phyloP scores from a whole-genome alignment of 2,329 filamentous ascomycete species.

The Furcasterigmium sp. region DNA sequence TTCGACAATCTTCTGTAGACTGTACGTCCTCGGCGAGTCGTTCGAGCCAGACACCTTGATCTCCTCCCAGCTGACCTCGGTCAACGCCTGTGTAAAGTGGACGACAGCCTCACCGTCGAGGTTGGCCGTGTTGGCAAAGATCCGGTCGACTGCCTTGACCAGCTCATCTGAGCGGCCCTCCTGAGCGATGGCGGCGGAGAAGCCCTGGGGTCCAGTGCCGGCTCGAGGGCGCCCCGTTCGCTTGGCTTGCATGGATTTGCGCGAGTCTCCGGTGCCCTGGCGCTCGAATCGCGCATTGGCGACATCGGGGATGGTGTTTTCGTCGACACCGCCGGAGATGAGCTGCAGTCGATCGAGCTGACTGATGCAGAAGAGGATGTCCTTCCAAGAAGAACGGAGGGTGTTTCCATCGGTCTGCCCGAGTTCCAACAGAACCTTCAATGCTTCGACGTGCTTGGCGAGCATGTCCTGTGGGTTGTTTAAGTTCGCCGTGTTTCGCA shows the following conservation, averaged over 20 bases:
- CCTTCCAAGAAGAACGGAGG: constrained; percentile 87
- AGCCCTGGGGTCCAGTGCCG: constrained; percentile 56
- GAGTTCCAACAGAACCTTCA: constrained; percentile 87
- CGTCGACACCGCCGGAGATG: constrained; percentile 90
- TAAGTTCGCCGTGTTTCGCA: constrained; percentile 91
- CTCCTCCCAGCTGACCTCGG: constrained; percentile 97
- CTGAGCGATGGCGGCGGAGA: constrained; percentile 75
- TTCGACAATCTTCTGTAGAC: constrained; percentile 94
- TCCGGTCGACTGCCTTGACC: constrained; percentile 86
- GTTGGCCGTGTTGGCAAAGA: constrained; percentile 94
- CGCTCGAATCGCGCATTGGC: constrained; percentile 71
- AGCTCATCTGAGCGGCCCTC: constrained; percentile 92
- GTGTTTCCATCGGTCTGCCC: constrained; percentile 90
- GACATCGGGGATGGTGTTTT: constrained; percentile 86
- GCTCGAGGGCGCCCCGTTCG: constrained; percentile 38
- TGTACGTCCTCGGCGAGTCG: constrained; percentile 93
- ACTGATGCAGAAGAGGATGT: constrained; percentile 90
- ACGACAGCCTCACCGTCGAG: constrained; percentile 92
- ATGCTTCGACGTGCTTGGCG: constrained; percentile 90
- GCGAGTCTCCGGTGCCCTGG: constrained; percentile 48
- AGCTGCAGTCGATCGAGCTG: constrained; percentile 93
- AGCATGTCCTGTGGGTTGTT: constrained; percentile 95
- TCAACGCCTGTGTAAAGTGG: constrained; percentile 86
- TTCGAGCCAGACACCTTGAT: constrained; percentile 96
- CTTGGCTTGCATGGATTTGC: constrained; percentile 61